phyloP scores from a whole-genome alignment of 2,329 filamentous ascomycete genomes.

The Aspergillus udagawae region DNA sequence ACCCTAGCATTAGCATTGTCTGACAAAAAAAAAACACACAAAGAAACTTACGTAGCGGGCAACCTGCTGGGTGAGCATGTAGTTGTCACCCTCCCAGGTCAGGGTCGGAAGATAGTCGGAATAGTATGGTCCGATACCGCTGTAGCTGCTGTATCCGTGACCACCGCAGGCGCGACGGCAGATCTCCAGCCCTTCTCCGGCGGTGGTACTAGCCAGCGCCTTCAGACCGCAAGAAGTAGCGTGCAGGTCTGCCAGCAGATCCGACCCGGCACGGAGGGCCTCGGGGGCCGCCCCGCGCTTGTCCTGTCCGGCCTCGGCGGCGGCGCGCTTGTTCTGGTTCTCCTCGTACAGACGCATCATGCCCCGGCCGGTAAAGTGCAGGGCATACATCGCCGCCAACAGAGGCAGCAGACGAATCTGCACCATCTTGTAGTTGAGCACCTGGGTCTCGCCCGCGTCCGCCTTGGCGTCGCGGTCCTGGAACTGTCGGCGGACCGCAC shows the following conservation, averaged over 20 bases:
- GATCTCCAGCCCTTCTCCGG: slow-evolving; percentile 69
- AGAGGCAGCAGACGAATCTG: slow-evolving; percentile 69
- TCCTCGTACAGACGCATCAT: slow-evolving; percentile 73
- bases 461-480: slow-evolving; percentile 66
- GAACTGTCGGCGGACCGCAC: slow-evolving; percentile 71
- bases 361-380: slow-evolving; percentile 71
- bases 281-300: slow-evolving; percentile 62
- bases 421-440: slow-evolving; percentile 78
- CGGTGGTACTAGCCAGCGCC: slow-evolving; percentile 66
- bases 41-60: slow-evolving; percentile 57
- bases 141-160: slow-evolving; percentile 71
- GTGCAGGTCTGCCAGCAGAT: slow-evolving; percentile 69
- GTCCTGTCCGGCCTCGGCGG: slow-evolving; percentile 41
- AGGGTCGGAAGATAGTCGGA: slow-evolving; percentile 68
- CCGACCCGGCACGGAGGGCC: slow-evolving; percentile 61
- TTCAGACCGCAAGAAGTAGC: slow-evolving; percentile 74
- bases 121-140: slow-evolving; percentile 72
- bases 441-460: slow-evolving; percentile 63
- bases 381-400: slow-evolving; percentile 69
- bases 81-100: slow-evolving; percentile 77
- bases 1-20: background rate
- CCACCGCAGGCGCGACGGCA: slow-evolving; percentile 73
- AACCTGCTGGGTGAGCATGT: slow-evolving; percentile 78
- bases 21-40: background rate
- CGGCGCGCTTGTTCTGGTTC: slow-evolving; percentile 63